Evolutionary conservation across 306 rosid genomes (phyloP).

Genomic region (Vicia villosa): DNA sequence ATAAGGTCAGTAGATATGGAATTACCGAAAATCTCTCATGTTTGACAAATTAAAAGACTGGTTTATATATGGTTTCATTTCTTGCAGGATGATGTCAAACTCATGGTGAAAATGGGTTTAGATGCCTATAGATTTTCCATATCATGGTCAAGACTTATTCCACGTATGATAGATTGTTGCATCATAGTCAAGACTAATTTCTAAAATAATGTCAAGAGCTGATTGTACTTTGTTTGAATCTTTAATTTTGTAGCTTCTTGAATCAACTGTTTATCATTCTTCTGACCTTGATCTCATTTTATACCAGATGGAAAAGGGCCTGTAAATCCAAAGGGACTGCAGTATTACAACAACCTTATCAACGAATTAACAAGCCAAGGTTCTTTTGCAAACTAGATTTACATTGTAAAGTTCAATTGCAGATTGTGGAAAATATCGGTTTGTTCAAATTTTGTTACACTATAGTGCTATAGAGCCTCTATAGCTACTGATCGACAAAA

Average conservation of each 20-base stretch:
- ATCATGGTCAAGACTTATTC: slow-evolving; percentile 31
- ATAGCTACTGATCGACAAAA: background rate
- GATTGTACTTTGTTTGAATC: background rate
- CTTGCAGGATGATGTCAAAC: slow-evolving; percentile 28
- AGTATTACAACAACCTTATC: slow-evolving; percentile 68
- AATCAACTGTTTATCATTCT: background rate
- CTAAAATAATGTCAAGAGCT: slow-evolving; percentile 4
- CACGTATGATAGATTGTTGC: slow-evolving; percentile 2
- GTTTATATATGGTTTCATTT: background rate
- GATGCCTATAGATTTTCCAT: slow-evolving; percentile 26
- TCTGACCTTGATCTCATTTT: no score
- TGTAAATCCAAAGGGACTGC: slow-evolving; percentile 66
- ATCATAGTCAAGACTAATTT: background rate
- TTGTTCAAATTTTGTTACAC: background rate
- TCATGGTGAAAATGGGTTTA: slow-evolving; percentile 26
- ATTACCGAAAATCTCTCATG: background rate
- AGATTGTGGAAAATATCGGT: background rate
- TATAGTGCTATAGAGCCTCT: background rate
- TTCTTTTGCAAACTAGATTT: slow-evolving; percentile 23
- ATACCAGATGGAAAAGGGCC: slow-evolving; percentile 68
- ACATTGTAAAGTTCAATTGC: background rate
- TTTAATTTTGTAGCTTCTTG: slow-evolving; percentile 1
- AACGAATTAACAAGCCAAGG: slow-evolving; percentile 58
- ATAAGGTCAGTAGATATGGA: slow-evolving; percentile 36
- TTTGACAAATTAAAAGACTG: background rate